Base-by-base conservation (phyloP, 257 asterid species). In the Orobanche coerulescens region DNA sequence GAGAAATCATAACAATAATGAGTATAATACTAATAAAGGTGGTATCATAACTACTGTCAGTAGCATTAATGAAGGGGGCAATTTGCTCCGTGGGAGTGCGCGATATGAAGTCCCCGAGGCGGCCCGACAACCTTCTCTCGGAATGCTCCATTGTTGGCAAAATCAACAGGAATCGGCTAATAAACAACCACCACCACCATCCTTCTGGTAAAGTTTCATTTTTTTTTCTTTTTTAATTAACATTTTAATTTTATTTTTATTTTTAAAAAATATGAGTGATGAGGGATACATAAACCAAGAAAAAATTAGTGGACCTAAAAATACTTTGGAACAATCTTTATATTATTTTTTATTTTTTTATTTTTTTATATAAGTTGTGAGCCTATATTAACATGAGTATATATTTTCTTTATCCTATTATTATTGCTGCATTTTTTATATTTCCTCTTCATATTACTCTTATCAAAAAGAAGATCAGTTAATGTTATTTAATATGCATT, bases 151-250 rank as follows among this genome's bases (percentile, higher is more conserved):
- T 53, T 71, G 66, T 61, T 77, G 84, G 85, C 83, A 74, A 58
- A 75, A 76, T 47, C 88, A 70, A 84, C 72, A 70, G 75, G 88
- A 84, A 75, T 79, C 83, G 22, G 58, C 79, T 7, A 62, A 58
- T 62, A 69, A 79, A 76, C 79, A 69, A 70, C 80, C 72, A 22
- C 79, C 71, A 70, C 80, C 72, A 22, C 79, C 71, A 22, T 73
- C 71, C 62, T 70, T 79, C 58, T 75, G 90, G 89, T 86, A 79
- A 34, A 6, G 9, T 36, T 36, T 6, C 75, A 4, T 25, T 42
- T 2, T 19, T 3, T 4, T 0, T 8, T 19, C 16, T 1, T 18
- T 15, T 15, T 24, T 4, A 6, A 26, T 47, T 30, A 16, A 30
- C 5, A 26, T 2, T 26, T 5, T 28, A 31, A 14, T 55, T 5